Conservation (phyloP, 78 protist species). For the Parvularia atlantis region DNA sequence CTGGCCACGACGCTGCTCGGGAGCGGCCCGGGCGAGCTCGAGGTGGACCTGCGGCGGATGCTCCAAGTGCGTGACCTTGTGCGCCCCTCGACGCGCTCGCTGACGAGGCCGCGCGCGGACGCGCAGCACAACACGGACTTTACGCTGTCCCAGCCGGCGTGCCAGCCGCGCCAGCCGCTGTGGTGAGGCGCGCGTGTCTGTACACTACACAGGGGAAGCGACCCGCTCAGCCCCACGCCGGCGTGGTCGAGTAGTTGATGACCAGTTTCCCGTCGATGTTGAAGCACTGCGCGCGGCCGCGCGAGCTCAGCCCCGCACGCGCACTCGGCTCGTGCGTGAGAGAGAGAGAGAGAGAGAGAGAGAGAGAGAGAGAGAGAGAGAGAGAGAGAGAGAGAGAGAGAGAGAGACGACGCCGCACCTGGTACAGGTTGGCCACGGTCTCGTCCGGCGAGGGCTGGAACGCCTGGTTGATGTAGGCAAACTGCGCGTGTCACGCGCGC, state of each 20-base stretch:
- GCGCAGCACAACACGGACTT: no score
- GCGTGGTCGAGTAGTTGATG: slow-evolving; percentile 20
- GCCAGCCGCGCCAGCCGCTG: no score
- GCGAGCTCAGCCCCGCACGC: neutral
- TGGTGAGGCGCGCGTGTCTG: no score
- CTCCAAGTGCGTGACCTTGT: no score
- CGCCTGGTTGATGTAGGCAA: slow-evolving; percentile 21
- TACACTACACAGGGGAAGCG: no score
- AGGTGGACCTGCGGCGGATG: no score
- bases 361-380: neutral
- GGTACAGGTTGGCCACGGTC: slow-evolving; percentile 12
- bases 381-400: neutral
- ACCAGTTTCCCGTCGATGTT: slow-evolving; percentile 6
- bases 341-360: neutral
- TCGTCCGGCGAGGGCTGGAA: slow-evolving; percentile 26
- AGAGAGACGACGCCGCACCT: neutral
- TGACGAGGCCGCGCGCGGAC: no score
- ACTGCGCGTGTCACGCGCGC: neutral
- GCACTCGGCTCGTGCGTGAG: neutral
- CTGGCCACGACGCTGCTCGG: no score
- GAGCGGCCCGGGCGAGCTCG: no score
- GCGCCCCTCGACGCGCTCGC: no score
- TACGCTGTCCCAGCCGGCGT: no score
- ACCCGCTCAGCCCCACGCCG: slow-evolving; percentile 23
- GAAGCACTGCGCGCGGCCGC: slow-evolving; percentile 4